A percentile compares a stretch with the other conserved stretches of the same genome.
These are phyloP conservation scores for Escovopsis sp. DNA, from an alignment of 2,329 filamentous ascomycete species.

Conservation along the genomic window DNA sequence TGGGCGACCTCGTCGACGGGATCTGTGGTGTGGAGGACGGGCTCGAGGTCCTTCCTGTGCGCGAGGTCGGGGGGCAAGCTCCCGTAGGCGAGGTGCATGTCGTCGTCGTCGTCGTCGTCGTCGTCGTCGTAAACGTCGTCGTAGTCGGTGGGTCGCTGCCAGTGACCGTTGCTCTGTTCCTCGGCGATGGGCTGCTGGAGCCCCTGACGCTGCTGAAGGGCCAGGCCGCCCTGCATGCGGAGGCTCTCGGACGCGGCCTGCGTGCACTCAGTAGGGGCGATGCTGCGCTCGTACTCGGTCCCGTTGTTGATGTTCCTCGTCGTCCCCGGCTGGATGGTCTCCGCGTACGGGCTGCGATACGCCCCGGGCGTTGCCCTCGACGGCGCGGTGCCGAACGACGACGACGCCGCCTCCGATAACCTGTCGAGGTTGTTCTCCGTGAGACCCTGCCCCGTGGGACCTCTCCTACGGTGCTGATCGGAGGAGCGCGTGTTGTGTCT, in stretches of 20 bases:
- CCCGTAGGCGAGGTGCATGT: conserved; percentile 88
- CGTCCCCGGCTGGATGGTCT: conserved; percentile 27
- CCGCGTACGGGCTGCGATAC: conserved; percentile 22
- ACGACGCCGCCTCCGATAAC: conserved; percentile 36
- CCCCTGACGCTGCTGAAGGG: conserved; percentile 6
- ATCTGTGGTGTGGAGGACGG: too few relatives aligned
- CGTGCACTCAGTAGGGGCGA: conserved; percentile 5
- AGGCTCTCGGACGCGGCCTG: conserved; percentile 18
- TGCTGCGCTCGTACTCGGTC: conserved; percentile 9
- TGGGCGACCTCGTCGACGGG: conserved; percentile 43
- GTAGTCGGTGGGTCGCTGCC: neutral
- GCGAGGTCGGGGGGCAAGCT: conserved; percentile 57
- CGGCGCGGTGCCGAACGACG: conserved; percentile 25
- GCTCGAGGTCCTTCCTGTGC: conserved; percentile 31
- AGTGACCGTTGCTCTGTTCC: too few relatives aligned
- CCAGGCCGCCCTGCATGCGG: conserved; percentile 22
- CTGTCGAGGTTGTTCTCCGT: conserved; percentile 38
- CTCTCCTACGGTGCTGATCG: conserved; percentile 15
- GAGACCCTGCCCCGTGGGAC: conserved; percentile 24
- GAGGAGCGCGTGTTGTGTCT: conserved; percentile 18
- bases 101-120: conserved; percentile 18
- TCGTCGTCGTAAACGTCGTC: conserved; percentile 28
- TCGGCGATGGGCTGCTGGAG: too few relatives aligned
- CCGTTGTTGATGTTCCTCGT: conserved; percentile 16
- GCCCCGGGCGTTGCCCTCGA: conserved; percentile 16